Percentiles rank a stretch among this genome's conserved stretches.
Evolutionary conservation across 1,139 yeast species (phyloP).

Genomic region (Protomyces gravidus): DNA sequence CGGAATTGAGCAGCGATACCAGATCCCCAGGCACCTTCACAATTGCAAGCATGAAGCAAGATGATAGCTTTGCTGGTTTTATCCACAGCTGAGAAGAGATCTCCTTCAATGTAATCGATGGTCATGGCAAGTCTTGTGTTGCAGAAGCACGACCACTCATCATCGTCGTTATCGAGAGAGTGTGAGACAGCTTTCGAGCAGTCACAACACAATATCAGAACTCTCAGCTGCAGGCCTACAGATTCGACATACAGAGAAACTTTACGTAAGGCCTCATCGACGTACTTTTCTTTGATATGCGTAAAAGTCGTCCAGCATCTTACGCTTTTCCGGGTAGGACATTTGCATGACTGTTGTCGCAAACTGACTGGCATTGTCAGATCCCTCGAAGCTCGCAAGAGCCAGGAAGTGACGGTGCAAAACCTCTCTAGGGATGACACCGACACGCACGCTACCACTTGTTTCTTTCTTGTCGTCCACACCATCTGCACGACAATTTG

Average conservation of each 20-base stretch:
- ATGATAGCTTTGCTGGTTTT: not conserved
- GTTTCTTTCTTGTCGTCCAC: not conserved
- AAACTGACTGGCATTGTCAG: conserved; percentile 23
- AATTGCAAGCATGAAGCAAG: conserved; percentile 20
- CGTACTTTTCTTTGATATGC: not conserved
- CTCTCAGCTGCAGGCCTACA: too few species aligned
- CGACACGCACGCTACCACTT: not conserved
- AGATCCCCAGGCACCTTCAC: conserved; percentile 18
- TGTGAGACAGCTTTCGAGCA: too few species aligned
- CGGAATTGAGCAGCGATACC: conserved; percentile 8
- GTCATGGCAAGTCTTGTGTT: too few species aligned
- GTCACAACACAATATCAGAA: too few species aligned
- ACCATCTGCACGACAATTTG: not conserved
- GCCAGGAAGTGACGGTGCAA: conserved; percentile 25
- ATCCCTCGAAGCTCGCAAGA: conserved; percentile 27
- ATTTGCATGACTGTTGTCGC: conserved; percentile 27
- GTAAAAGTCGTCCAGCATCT: conserved; percentile 23
- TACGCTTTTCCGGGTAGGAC: conserved; percentile 4
- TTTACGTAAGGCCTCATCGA: too few species aligned
- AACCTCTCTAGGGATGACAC: conserved; percentile 12
- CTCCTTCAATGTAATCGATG: not conserved
- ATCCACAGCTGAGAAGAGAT: conserved; percentile 11
- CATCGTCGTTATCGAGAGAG: too few species aligned
- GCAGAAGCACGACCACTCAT: too few species aligned
- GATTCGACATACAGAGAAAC: too few species aligned